Evolutionary conservation across 805 yeast species (phyloP), one percentile per base, ranked within the genome.

Genomic region (Debaryomyces prosopidis): DNA sequence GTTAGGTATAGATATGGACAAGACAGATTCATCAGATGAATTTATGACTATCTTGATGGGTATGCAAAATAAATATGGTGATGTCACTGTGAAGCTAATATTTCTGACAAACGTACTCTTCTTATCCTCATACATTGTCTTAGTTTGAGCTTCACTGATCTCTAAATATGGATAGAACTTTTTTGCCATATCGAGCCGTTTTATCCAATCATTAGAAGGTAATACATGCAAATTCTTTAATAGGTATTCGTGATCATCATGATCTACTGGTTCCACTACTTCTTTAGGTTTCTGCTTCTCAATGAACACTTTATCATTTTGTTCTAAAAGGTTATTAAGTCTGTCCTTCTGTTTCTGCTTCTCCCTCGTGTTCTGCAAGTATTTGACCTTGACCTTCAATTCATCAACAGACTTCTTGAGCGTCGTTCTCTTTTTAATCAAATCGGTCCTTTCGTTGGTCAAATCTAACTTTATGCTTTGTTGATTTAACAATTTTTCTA

Each of bases 141-240:
- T 37, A 12, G 58, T 53, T 10, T 31, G 28, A 3, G 52, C 42
- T 7, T 46, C 48, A 37, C 52, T 53, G 3, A 61, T 45, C 20
- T 59, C 60, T 30, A 69, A 36, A 39, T 50, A 42, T 1, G 68
- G 65, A 41, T 50, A 57, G 44, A 70, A 68, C 43, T 50, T 51
- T 40, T 52, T 58, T 14, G 66, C 51, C 36, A 57, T 48, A 7
- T 49, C 37, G 23, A 65, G 44, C 15, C 74, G 53, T 32, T 54
- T 45, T 8, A 41, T 20, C 70, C 73, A 68, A 39, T 69, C 62
- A 7, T 50, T 47, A 3, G 75, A 63, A 2, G 76, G 75, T 5
- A 59, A 54, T 4, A 70, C 74, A 39, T 65, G 56, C 40, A 70
- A 48, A 17, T 59, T 58, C 8, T 60, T 53, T 11, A 61, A 31